Evolutionary conservation across 2,329 filamentous ascomycete species (phyloP), one percentile per base, ranked within the genome.

Genomic region (Diaporthe citriasiana): DNA sequence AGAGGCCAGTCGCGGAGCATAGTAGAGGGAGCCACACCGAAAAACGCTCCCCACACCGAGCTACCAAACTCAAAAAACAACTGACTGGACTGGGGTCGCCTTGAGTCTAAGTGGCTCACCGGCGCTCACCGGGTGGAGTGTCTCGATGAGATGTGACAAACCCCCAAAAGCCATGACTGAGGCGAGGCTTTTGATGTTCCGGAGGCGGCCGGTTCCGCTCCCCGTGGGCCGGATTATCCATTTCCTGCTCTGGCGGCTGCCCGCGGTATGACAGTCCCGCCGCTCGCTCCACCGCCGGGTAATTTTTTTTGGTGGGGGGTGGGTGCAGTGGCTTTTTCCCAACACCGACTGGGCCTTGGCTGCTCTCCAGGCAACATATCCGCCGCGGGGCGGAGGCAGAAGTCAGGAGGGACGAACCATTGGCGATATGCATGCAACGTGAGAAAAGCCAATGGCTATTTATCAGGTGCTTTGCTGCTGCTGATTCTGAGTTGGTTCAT

Each of bases 131-230:
- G 63, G 57, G 63, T 53, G 63, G 63, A 68, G 63, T 51, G 45
- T 53, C 47, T 68, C 33, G 63, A 68, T 53, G 40, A 30, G 63
- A 68, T 68, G 63, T 68, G 63, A 68, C 63, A 68, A 45, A 22
- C 27, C 25, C 47, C n/a, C 5, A 30, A 22, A 68, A 68, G 63
- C 63, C 63, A 68, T 68, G 47, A 53, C 53, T 70, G 68, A 50
- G 53, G 68, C 68, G 25, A 53, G 70, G 70, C 70, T 71, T 51
- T 27, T 63, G 56, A 45, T 42, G 56, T 63, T 35, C 69, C 69
- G 70, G 70, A 63, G 70, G 56, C 70, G 70, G 70, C 70, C 70
- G 70, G 45, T 53, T 71, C 70, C 70, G 70, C 47, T n/a, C 19
- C 38, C 27, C 35, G 47, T 15, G n/a, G n/a, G 47, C 63, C n/a